Conservation (phyloP, 345 rosid species). For the Salix brachista region DNA sequence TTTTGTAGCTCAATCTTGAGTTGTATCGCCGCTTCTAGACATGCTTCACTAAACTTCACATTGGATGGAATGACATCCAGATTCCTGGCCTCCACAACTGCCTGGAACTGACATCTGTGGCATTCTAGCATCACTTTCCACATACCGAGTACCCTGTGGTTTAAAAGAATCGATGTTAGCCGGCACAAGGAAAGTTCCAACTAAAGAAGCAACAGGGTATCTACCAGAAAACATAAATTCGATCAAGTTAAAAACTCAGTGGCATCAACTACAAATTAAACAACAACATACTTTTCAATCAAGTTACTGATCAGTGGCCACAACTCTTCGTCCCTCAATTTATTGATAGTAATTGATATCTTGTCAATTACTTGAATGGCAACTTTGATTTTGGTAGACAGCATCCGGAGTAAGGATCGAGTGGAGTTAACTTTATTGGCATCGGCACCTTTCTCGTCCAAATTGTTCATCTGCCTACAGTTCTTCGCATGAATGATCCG, state of each 20-base stretch:
- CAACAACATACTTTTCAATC: conserved; percentile 41
- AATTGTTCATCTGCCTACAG: conserved; percentile 42
- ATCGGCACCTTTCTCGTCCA: conserved; percentile 41
- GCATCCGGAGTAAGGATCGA: conserved; percentile 29
- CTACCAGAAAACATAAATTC: not conserved
- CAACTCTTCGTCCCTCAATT: conserved; percentile 59
- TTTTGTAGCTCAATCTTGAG: conserved; percentile 54
- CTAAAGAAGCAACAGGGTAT: not conserved
- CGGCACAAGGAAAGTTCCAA: not conserved
- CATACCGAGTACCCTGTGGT: conserved; percentile 51
- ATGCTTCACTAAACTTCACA: conserved; percentile 28
- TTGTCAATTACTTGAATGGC: conserved; percentile 58
- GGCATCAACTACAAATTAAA: not conserved
- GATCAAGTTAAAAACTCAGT: not conserved
- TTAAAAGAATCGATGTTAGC: not conserved
- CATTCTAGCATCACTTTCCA: conserved; percentile 67
- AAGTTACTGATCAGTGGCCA: conserved; percentile 53
- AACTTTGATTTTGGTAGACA: conserved; percentile 52
- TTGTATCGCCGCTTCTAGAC: conserved; percentile 50
- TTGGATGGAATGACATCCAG: conserved; percentile 34
- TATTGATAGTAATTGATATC: conserved; percentile 43
- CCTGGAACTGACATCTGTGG: conserved; percentile 41
- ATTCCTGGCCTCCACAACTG: conserved; percentile 39
- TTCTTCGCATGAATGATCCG: conserved; percentile 41
- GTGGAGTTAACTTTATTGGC: conserved; percentile 38